Evolutionary conservation across 2,329 filamentous ascomycete species (phyloP), one percentile per base, ranked within the genome.

Genomic region (Fusarium chlamydosporum): DNA sequence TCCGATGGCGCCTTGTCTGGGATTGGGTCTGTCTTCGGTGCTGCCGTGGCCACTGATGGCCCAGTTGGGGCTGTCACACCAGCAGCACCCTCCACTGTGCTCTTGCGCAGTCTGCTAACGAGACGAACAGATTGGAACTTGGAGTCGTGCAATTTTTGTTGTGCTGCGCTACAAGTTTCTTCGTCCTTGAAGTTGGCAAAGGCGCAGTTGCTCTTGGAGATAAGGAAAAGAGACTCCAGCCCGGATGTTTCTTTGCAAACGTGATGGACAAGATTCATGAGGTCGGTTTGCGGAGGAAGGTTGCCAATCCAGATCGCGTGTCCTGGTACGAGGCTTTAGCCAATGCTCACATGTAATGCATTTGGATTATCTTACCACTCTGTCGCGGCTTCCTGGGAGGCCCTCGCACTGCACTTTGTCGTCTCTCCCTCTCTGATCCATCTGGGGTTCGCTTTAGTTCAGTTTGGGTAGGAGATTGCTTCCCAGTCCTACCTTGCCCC

Each of bases 291-390:
- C 1, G 93, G 92, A 6, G 95, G 94, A 0, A 98, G 83, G 76
- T 98, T 98, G 40, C 96, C 96, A 29, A 98, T 93, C 95, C 96
- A 98, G 20, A 98, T 89, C 1, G 95, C 95, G 77, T 97, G 92
- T 2, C 94, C 95, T 83, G 61, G 37, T 61, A 45, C 31, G 42
- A 9, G 42, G 29, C 9, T 59, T 56, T 66, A 57, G 64, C 27
- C 45, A 54, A 41, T 42, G 41, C 15, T 52, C 43, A 47, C 38
- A 9, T 29, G 7, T 45, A 43, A 52, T 59, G 71, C 67, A 37
- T 55, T 63, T 26, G 45, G 46, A 23, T 56, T 18, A 40, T 75
- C 85, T 79, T 79, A 89, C 88, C 88, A 75, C 85, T 90, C 76
- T 90, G 88, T 62, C 85, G 83, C 61, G 88, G 79, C 70, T 80